Evolutionary conservation across 2,329 filamentous ascomycete species (phyloP), one percentile per base, ranked within the genome.

Genomic region (Alternaria incomplexa): DNA sequence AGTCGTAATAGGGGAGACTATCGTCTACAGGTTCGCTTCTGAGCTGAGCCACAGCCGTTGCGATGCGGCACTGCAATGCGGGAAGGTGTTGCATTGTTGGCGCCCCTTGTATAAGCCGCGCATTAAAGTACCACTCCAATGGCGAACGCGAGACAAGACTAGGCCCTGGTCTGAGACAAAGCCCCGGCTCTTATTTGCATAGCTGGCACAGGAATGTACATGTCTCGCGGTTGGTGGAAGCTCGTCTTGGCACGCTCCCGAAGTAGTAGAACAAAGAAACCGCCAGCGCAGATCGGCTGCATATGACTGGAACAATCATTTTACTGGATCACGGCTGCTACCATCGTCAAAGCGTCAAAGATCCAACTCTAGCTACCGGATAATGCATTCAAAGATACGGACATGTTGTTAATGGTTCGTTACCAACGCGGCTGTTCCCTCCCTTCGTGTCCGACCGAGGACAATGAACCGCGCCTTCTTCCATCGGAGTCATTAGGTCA

Each of bases 191-290:
- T 40, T 40, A 17, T 40, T 40, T 40, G 36, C 36, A 76, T 77
- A 63, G 61, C 56, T 65, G 66, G 64, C 58, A 50, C 57, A 66
- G 64, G 66, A 69, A 68, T 71, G 67, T 64, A 72, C 75, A 77
- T 79, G 78, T 80, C 74, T 79, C 67, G 72, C 58, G 51, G 63
- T 64, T 61, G 68, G 69, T 65, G 63, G 67, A 64, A 64, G 47
- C 54, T 62, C 67, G 71, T 70, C 73, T 76, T 73, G 68, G 72
- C 77, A 77, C 74, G 67, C 76, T 76, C 64, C 63, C 71, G 76
- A 64, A 61, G 64, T 62, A 61, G 57, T 61, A 67, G 73, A 75
- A 80, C 77, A 79, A 80, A 79, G 77, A 76, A 79, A 72, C 63
- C 55, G 51, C 61, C 69, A 71, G 70, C 68, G 69, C 75, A 71